These are phyloP conservation scores for Ramichloridium luteum DNA, from an alignment of 2,329 filamentous ascomycete genomes.

Conservation along the genomic window DNA sequence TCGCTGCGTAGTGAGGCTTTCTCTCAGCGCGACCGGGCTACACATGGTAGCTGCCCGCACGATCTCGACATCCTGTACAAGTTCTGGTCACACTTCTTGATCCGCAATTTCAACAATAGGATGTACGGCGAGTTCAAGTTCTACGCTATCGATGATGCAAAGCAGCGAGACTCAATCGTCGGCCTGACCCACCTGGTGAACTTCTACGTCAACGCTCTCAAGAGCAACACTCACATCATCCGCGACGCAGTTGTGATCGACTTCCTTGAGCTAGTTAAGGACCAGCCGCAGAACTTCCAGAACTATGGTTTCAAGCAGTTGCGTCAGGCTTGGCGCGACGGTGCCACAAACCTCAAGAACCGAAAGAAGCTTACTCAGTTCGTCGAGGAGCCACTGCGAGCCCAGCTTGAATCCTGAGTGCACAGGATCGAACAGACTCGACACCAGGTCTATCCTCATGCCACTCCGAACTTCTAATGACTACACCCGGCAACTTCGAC, in stretches of 20 bases:
- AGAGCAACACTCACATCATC: conserved; percentile 37
- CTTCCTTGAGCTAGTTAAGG: conserved; percentile 42
- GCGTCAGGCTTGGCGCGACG: conserved; percentile 42
- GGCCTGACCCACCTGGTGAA: conserved; percentile 53
- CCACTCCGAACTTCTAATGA: too few relatives aligned
- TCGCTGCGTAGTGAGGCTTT: conserved; percentile 39
- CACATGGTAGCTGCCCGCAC: conserved; percentile 36
- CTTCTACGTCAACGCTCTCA: conserved; percentile 50
- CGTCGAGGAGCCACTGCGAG: conserved; percentile 39
- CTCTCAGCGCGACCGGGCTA: conserved; percentile 34
- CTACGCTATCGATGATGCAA: conserved; percentile 53
- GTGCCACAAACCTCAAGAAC: conserved; percentile 42
- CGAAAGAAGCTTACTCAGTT: conserved; percentile 44
- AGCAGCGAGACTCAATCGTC: conserved; percentile 36
- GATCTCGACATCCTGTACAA: conserved; percentile 58
- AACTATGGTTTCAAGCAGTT: conserved; percentile 39
- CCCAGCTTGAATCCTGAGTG: conserved; percentile 34
- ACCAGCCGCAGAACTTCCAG: conserved; percentile 31
- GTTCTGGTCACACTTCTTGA: conserved; percentile 63
- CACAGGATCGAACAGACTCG: too few relatives aligned
- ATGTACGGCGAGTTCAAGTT: conserved; percentile 67
- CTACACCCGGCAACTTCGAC: too few relatives aligned
- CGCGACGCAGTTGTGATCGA: conserved; percentile 42
- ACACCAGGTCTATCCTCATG: too few relatives aligned
- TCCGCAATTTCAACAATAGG: conserved; percentile 58